phyloP scores from a whole-genome alignment of 2,329 filamentous ascomycete species.

The Colletotrichum nymphaeae region DNA sequence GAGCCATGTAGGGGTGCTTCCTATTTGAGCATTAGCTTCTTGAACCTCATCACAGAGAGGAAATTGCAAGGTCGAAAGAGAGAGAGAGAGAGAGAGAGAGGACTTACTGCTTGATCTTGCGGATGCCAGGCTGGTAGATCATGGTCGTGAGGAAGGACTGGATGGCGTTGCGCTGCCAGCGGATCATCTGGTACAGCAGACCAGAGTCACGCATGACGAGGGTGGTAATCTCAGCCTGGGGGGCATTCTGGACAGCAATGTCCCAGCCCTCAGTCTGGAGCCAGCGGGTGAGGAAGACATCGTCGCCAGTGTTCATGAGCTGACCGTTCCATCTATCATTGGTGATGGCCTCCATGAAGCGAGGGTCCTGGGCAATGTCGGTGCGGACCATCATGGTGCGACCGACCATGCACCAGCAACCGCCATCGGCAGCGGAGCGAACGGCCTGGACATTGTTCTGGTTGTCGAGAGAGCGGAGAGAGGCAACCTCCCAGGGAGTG shows the following conservation, averaged over 20 bases:
- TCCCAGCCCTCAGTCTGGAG: constrained; percentile 41
- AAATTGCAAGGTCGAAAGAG: too few relatives aligned
- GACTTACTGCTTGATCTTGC: constrained; percentile 14
- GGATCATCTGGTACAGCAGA: constrained; percentile 39
- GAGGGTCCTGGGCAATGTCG: constrained; percentile 38
- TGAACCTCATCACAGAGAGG: too few relatives aligned
- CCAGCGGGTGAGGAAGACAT: constrained; percentile 43
- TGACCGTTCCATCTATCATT: constrained; percentile 39
- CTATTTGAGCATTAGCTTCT: not conserved
- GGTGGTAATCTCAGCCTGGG: constrained; percentile 40
- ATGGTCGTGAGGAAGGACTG: constrained; percentile 10
- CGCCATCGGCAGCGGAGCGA: constrained; percentile 39
- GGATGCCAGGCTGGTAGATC: constrained; percentile 19
- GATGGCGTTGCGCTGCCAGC: constrained; percentile 40
- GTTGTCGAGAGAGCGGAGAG: constrained; percentile 39
- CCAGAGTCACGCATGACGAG: constrained; percentile 34
- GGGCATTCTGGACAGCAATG: constrained; percentile 40
- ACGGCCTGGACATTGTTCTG: constrained; percentile 36
- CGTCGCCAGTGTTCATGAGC: constrained; percentile 41
- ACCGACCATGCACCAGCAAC: constrained; percentile 42
- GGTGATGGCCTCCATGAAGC: constrained; percentile 39
- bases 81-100: too few relatives aligned
- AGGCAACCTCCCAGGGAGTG: constrained; percentile 43
- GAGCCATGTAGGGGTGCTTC: constrained; percentile 33
- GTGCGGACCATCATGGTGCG: constrained; percentile 43